These are phyloP conservation scores for Spatholobus suberectus DNA, from an alignment of 306 rosid genomes.

Conservation along the genomic window DNA sequence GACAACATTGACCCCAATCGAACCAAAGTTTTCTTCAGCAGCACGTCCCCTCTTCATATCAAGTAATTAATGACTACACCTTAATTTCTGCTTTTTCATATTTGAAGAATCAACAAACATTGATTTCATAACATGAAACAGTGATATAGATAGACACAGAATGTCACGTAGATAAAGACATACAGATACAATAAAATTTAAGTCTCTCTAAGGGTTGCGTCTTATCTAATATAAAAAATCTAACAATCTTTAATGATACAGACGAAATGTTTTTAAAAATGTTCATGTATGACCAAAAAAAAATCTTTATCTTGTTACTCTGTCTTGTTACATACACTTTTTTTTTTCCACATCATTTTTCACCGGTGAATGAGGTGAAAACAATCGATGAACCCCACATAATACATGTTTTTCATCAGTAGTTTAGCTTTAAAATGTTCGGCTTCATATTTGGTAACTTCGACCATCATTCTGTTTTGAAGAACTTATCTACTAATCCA, in stretches of 20 bases:
- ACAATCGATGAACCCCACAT: not conserved
- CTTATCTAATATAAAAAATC: not conserved
- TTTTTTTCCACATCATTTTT: not conserved
- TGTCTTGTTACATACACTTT: not conserved
- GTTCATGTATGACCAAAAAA: not conserved
- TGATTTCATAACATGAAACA: slow-evolving; percentile 3
- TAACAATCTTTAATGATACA: not conserved
- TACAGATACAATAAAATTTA: not conserved
- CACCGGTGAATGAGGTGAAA: not conserved
- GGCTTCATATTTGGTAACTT: not conserved
- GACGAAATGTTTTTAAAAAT: not conserved
- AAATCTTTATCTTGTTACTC: not conserved
- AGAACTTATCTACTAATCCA: not conserved
- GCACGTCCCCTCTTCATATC: slow-evolving; percentile 98
- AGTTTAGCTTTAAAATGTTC: not conserved
- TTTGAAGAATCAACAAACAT: not conserved
- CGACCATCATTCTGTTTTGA: not conserved
- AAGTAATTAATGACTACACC: slow-evolving; percentile 68
- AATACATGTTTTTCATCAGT: not conserved
- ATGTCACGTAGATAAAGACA: not conserved
- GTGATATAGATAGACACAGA: not conserved
- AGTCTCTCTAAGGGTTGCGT: not conserved
- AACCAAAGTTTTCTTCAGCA: slow-evolving; percentile 79
- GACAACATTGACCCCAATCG: slow-evolving; percentile 71
- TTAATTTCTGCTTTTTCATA: not conserved